These are phyloP conservation scores for Epithele typhae DNA, from an alignment of 768 basidiomycete genomes.

Conservation along the genomic window DNA sequence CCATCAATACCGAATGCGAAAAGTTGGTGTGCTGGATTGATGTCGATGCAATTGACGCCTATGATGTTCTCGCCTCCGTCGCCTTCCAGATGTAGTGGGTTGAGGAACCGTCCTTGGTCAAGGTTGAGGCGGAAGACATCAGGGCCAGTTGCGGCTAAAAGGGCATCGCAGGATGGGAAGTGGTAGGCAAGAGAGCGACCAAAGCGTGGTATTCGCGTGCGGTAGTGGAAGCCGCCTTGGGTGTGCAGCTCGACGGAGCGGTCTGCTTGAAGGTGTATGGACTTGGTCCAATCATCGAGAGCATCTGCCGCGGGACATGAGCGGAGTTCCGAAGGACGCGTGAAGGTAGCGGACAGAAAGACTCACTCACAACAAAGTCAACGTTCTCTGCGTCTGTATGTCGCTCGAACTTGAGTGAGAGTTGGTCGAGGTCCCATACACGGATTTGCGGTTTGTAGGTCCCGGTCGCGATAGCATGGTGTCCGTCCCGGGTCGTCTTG, in stretches of 20 bases:
- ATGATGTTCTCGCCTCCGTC: slow-evolving; percentile 51
- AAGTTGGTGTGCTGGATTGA: slow-evolving; percentile 90
- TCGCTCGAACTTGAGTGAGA: slow-evolving; percentile 92
- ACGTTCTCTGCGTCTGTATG: slow-evolving; percentile 97
- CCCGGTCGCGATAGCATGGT: slow-evolving; percentile 90
- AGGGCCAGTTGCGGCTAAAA: slow-evolving; percentile 77
- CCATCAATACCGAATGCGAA: slow-evolving; percentile 88
- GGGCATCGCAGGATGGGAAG: slow-evolving; percentile 88
- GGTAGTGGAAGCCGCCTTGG: slow-evolving; percentile 89
- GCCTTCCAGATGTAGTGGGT: slow-evolving; percentile 59
- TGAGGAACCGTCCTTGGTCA: slow-evolving; percentile 92
- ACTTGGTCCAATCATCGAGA: slow-evolving; percentile 98
- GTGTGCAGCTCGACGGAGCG: slow-evolving; percentile 94
- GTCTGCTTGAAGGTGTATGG: slow-evolving; percentile 94
- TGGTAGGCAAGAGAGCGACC: slow-evolving; percentile 93
- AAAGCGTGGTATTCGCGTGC: slow-evolving; percentile 90
- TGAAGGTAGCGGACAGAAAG: slow-evolving; percentile 7
- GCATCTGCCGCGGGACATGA: slow-evolving; percentile 53
- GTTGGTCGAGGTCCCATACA: slow-evolving; percentile 91
- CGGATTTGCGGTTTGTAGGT: slow-evolving; percentile 97
- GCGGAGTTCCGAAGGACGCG: background rate
- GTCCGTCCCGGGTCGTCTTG: slow-evolving; percentile 87
- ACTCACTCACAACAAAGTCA: slow-evolving; percentile 91
- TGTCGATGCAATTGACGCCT: slow-evolving; percentile 88
- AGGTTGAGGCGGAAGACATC: slow-evolving; percentile 94